Evolutionary conservation across 2,329 filamentous ascomycete species (phyloP).

Genomic region (Diaporthe sp.): DNA sequence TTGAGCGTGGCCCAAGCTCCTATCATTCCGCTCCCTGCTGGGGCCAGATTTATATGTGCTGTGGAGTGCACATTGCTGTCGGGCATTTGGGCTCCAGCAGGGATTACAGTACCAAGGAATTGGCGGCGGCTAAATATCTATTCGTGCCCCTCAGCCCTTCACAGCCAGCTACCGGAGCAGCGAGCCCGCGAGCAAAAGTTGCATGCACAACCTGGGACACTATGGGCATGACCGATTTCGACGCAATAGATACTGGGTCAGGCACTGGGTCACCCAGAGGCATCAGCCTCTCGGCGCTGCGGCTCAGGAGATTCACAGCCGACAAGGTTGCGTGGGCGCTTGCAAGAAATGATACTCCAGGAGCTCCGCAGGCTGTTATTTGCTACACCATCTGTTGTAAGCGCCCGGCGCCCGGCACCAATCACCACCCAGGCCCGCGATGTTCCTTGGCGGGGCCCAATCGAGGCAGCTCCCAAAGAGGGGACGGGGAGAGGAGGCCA

Average conservation of each 20-base stretch:
- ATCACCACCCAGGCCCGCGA: constrained; percentile 33
- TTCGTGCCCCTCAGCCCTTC: constrained; percentile 10
- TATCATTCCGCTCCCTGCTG: not conserved
- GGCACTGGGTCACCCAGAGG: constrained; percentile 6
- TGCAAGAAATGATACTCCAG: constrained; percentile 27
- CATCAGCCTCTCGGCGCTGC: constrained; percentile 12
- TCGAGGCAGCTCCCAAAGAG: constrained; percentile 24
- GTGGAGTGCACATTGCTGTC: not conserved
- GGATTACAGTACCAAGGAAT: constrained; percentile 12
- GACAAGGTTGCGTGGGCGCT: constrained; percentile 40
- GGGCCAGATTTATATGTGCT: not conserved
- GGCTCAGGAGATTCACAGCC: constrained; percentile 21
- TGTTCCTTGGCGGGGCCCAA: constrained; percentile 35
- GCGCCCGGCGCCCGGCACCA: constrained; percentile 39
- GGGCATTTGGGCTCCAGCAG: constrained; percentile 10
- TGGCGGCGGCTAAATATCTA: constrained; percentile 31
- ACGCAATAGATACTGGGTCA: not conserved
- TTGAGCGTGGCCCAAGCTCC: constrained; percentile 30
- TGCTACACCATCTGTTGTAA: constrained; percentile 38
- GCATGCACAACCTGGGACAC: not conserved
- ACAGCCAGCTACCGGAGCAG: constrained; percentile 6
- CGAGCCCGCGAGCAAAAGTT: not conserved
- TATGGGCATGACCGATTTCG: not conserved
- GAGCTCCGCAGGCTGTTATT: constrained; percentile 35
- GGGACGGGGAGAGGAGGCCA: constrained; percentile 18